phyloP scores from a whole-genome alignment of 2,329 filamentous ascomycete genomes.

The Nectriaceae sp. region DNA sequence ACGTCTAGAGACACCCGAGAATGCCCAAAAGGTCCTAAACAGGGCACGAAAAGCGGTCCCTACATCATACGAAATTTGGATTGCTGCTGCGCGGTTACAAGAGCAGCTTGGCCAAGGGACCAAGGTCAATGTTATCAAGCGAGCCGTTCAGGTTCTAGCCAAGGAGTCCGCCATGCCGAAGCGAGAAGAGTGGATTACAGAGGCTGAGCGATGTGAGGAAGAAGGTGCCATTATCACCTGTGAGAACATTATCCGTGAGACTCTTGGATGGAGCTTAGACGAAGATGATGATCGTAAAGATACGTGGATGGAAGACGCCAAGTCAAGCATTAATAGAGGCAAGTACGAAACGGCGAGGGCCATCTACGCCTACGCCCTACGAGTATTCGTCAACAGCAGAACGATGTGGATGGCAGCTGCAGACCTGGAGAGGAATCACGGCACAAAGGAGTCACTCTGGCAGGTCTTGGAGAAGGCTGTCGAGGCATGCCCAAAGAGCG shows the following conservation, averaged over 20 bases:
- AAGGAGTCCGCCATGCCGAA: slow-evolving; percentile 96
- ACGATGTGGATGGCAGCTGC: slow-evolving; percentile 89
- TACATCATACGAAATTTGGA: slow-evolving; percentile 94
- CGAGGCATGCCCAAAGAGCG: slow-evolving; percentile 87
- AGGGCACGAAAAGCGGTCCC: slow-evolving; percentile 92
- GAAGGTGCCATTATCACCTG: slow-evolving; percentile 88
- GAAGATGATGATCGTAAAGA: slow-evolving; percentile 97
- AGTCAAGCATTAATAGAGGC: slow-evolving; percentile 75
- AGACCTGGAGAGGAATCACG: slow-evolving; percentile 88
- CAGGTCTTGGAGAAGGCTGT: slow-evolving; percentile 89
- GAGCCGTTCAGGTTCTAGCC: slow-evolving; percentile 83
- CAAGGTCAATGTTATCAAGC: slow-evolving; percentile 91
- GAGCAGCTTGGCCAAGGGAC: slow-evolving; percentile 79
- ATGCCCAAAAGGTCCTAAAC: slow-evolving; percentile 94
- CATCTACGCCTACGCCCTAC: slow-evolving; percentile 88
- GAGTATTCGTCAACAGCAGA: slow-evolving; percentile 85
- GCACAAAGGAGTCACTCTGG: slow-evolving; percentile 79
- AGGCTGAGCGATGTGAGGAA: slow-evolving; percentile 92
- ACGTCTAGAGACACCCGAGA: slow-evolving; percentile 83
- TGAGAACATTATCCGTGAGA: slow-evolving; percentile 86
- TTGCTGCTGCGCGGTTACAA: slow-evolving; percentile 87
- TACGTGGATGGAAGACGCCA: slow-evolving; percentile 93
- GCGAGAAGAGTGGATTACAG: slow-evolving; percentile 93
- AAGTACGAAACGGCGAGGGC: slow-evolving; percentile 89
- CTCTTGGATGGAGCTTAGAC: slow-evolving; percentile 88